Evolutionary conservation across 768 basidiomycete genomes (phyloP), one percentile per base, ranked within the genome.

Genomic region (Candolleomyces eurysporus): DNA sequence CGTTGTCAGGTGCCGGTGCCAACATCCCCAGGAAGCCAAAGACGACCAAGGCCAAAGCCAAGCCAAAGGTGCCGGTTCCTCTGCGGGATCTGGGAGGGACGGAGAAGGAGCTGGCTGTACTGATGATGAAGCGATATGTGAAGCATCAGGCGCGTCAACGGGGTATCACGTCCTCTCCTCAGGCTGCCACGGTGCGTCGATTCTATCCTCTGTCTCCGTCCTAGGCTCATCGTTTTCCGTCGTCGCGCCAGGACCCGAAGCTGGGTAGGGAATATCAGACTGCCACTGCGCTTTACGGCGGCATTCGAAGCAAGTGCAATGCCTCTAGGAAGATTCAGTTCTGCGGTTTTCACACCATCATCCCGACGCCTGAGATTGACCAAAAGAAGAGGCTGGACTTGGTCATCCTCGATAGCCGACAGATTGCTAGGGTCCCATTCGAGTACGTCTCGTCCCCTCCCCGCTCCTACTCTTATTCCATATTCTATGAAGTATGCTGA

Each of bases 341-440:
- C 51, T 32, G 64, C 13, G 76, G 72, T 0, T 68, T 63, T 49
- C 72, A 72, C 49, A 68, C 73, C 7, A 74, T 77, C n/a, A 61
- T 77, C 9, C 64, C 70, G 1, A 62, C 65, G 3, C 26, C 62
- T 16, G 48, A 65, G 3, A 72, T 67, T 36, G 64, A 68, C 46
- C 62, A 76, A 57, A 49, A 31, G 22, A 64, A 57, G 16, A 72
- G 74, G 6, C 64, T 66, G 8, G 48, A 61, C 30, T 17, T 72
- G 9, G 73, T 76, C 6, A 63, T 65, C 0, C 61, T 67, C 4
- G 74, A 76, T 40, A 61, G 76, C 13, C 65, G 67, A n/a, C 73
- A 71, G 45, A 67, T 73, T 54, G 72, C 64, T 5, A 67, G 66
- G 11, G 45, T 73, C 4, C 60, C 66, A 13, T 74, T 76, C 56